Base-by-base conservation (phyloP, 495 filamentous ascomycete genomes). In the Chaetomium fimeti region DNA sequence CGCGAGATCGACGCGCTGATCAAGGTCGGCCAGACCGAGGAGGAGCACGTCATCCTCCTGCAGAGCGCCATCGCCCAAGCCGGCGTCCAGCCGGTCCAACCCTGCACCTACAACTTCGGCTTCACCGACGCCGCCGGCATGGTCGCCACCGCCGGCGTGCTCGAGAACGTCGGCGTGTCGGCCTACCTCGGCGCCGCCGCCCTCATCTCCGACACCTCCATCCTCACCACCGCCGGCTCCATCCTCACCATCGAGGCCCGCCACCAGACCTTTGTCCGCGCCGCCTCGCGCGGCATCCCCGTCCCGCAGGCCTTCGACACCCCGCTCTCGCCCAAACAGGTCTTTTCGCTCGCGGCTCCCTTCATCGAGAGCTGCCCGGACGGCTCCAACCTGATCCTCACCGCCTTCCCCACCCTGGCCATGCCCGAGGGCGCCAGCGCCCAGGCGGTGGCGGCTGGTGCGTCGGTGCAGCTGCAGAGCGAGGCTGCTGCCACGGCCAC, bases 171-270 rank as follows among this genome's bases (percentile, higher is more conserved):
- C 60, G 85, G 85, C 62, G 73, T 88, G 45, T 84, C 82, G 29
- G 85, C 86, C 63, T 87, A 86, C 74, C 81, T 87, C 40, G 86
- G 85, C 66, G 85, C 83, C 54, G 85, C 83, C 29, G 79, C 84
- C n/a, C 78, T 87, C 36, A 72, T 87, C 57, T 76, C 78, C 25
- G 79, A 81, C 69, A 68, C 70, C 54, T 75, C 74, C 63, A 80
- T 87, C 64, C 82, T 88, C 58, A 75, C 78, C 62, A 82, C 81
- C 22, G 85, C 85, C 47, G 85, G 76, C 32, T 81, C 79, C 22
- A 87, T 88, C 66, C 79, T 84, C 9, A 87, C 85, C 29, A 77
- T 87, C 49, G 85, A 88, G 70, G 77, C 84, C 38, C 79, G 85
- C 58, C 85, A 88, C 73, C 82, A 87, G 72, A 83, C 83, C 54